Conservation (phyloP, 176 grass and related monocot species). For the Melocanna baccifera region DNA sequence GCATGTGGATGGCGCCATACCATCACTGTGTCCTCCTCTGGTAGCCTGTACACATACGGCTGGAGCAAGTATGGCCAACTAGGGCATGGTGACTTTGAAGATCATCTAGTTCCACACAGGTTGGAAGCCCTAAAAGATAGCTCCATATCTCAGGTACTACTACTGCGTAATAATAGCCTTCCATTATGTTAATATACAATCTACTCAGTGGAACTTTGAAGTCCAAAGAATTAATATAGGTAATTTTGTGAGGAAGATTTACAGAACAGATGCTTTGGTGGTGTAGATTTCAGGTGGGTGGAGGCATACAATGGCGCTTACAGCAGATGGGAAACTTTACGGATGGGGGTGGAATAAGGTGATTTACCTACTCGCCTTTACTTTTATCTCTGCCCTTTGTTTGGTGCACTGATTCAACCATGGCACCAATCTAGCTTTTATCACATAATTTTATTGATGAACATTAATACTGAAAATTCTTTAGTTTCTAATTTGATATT, state of each 20-base stretch:
- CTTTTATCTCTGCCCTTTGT: background rate
- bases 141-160: conserved; percentile 53
- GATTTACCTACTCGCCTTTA: background rate
- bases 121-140: conserved; percentile 51
- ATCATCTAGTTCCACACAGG: conserved; percentile 60
- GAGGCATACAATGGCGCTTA: conserved; percentile 73
- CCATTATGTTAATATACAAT: background rate
- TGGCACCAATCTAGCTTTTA: background rate
- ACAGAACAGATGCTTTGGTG: background rate
- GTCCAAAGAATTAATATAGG: background rate
- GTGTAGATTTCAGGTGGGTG: conserved; percentile 79
- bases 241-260: background rate
- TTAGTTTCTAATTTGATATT: background rate
- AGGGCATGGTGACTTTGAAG: conserved; percentile 74
- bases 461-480: background rate
- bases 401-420: background rate
- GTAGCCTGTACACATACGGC: conserved; percentile 64
- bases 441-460: background rate
- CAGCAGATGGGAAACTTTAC: conserved; percentile 61
- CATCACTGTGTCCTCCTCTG: conserved; percentile 46
- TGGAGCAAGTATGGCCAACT: conserved; percentile 90
- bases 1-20: conserved; percentile 85
- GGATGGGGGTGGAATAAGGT: conserved; percentile 93
- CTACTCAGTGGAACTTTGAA: background rate
- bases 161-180: background rate